These are phyloP conservation scores for Exophiala spinifera DNA, from an alignment of 2,329 filamentous ascomycete genomes.

Conservation along the genomic window DNA sequence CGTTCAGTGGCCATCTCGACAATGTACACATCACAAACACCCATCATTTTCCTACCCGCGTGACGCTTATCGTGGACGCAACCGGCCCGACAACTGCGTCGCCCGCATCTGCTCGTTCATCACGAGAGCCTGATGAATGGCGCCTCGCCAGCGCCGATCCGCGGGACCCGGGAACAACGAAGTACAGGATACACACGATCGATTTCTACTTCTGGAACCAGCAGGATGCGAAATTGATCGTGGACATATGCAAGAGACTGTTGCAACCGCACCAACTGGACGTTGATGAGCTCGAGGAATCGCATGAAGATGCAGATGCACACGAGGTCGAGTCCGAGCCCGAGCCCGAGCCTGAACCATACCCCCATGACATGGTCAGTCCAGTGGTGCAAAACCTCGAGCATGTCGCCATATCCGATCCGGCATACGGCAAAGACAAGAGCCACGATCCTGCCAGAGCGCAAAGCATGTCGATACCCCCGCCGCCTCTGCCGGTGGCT, in stretches of 20 bases:
- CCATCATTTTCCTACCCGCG: conserved; percentile 58
- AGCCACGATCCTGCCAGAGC: conserved; percentile 31
- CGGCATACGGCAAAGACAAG: conserved; percentile 46
- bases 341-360: conserved; percentile 14
- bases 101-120: conserved; percentile 27
- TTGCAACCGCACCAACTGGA: conserved; percentile 45
- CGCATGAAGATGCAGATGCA: conserved; percentile 19
- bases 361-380: conserved; percentile 42
- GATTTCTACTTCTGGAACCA: conserved; percentile 64
- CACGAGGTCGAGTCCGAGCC: neutral
- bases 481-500: conserved; percentile 19
- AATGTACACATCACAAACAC: conserved; percentile 54
- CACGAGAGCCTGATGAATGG: conserved; percentile 50
- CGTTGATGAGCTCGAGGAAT: conserved; percentile 46
- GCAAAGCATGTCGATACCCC: conserved; percentile 29
- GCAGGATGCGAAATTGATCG: conserved; percentile 55
- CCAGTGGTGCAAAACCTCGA: conserved; percentile 63
- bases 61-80: conserved; percentile 55
- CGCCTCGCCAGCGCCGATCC: conserved; percentile 54
- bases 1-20: conserved; percentile 58
- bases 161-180: conserved; percentile 51
- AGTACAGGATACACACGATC: conserved; percentile 58
- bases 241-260: conserved; percentile 43
- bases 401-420: conserved; percentile 57
- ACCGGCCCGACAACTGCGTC: conserved; percentile 31